Conservation (phyloP, 1,284 basidiomycete species). For the Abortiporus biennis region DNA sequence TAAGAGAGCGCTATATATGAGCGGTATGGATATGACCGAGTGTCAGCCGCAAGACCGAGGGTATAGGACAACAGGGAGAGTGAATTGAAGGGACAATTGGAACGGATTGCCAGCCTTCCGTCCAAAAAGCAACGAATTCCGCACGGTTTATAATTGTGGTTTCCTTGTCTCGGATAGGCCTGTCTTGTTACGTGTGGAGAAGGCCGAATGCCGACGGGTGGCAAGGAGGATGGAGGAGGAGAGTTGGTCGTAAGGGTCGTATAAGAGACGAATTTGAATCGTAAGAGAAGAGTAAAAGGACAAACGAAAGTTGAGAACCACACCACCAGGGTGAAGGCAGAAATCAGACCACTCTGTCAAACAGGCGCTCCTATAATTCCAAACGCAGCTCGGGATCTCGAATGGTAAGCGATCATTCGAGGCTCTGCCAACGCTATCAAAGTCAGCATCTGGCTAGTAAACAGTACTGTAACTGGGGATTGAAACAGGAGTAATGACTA, state of each 20-base stretch:
- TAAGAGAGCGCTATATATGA: neutral
- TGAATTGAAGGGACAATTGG: neutral
- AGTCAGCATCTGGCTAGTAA: too few relatives aligned
- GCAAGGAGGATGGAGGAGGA: neutral
- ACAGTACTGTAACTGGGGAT: too few relatives aligned
- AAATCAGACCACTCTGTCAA: conserved; percentile 6
- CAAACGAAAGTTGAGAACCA: neutral
- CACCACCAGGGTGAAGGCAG: conserved; percentile 9
- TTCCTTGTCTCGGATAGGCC: too few relatives aligned
- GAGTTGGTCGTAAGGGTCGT: neutral
- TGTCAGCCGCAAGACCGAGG: neutral
- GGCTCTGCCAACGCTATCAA: too few relatives aligned
- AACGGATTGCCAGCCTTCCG: neutral
- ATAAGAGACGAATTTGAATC: neutral
- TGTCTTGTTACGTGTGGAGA: too few relatives aligned
- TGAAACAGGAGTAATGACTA: too few relatives aligned
- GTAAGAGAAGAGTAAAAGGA: neutral
- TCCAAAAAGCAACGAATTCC: too few relatives aligned
- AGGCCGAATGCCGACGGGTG: neutral
- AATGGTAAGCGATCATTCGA: too few relatives aligned
- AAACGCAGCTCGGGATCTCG: too few relatives aligned
- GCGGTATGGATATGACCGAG: neutral
- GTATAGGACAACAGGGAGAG: too few relatives aligned
- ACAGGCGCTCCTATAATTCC: too few relatives aligned
- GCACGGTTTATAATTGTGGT: too few relatives aligned